Evolutionary conservation across 2,329 filamentous ascomycete species (phyloP).

Genomic region (Clonostachys chloroleuca): DNA sequence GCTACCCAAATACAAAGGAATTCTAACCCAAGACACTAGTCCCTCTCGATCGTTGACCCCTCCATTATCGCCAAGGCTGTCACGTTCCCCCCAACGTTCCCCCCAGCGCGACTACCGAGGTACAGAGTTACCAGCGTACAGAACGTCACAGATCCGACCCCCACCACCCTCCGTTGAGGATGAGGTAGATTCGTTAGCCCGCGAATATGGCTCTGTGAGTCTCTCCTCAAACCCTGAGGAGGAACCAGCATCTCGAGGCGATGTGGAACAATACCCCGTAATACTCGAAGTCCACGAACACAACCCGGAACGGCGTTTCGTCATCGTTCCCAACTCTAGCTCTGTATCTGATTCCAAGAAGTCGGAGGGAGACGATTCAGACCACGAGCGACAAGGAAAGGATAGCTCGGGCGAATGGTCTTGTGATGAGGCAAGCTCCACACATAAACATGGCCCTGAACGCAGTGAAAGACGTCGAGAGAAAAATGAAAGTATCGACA

Average conservation of each 20-base stretch:
- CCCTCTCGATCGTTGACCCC: not conserved
- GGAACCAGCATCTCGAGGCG: slow-evolving; percentile 58
- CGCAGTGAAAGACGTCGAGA: no score
- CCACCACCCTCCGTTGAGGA: slow-evolving; percentile 68
- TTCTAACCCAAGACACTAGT: not conserved
- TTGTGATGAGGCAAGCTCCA: no score
- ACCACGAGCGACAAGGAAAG: not conserved
- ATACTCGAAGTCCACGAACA: slow-evolving; percentile 57
- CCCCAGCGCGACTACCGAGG: not conserved
- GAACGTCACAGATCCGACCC: slow-evolving; percentile 14
- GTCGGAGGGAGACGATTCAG: not conserved
- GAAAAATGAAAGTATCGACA: no score
- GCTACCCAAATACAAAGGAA: no score
- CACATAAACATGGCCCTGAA: no score
- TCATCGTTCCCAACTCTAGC: slow-evolving; percentile 36
- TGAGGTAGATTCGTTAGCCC: slow-evolving; percentile 56
- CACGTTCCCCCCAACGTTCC: no score
- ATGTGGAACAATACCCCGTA: slow-evolving; percentile 64
- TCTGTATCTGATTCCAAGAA: not conserved
- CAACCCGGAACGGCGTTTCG: slow-evolving; percentile 62
- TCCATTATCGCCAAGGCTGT: not conserved
- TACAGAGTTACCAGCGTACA: not conserved
- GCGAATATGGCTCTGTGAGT: slow-evolving; percentile 44
- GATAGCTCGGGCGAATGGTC: no score
- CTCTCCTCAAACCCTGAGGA: slow-evolving; percentile 14